phyloP scores from a whole-genome alignment of 2,329 filamentous ascomycete genomes.

The Plectosphaerella cucumerina region DNA sequence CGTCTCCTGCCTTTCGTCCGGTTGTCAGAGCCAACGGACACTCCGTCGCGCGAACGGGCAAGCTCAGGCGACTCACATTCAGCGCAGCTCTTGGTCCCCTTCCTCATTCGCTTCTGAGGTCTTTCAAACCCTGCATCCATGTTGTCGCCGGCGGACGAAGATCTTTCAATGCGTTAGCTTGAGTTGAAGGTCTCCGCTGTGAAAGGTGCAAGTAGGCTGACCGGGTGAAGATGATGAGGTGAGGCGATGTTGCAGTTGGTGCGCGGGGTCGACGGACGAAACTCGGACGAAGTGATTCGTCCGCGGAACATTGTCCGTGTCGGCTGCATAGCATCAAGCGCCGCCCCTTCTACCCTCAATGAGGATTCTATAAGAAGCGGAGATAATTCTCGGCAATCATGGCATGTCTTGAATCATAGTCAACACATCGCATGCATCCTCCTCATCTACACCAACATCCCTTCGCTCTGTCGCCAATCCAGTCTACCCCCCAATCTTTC shows the following conservation, averaged over 20 bases:
- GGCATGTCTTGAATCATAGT: too few relatives aligned
- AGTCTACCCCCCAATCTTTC: not conserved
- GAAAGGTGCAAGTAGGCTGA: not conserved
- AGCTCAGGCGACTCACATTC: constrained; percentile 16
- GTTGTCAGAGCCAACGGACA: not conserved
- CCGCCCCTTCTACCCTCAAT: not conserved
- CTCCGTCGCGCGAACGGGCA: not conserved
- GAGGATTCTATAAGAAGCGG: not conserved
- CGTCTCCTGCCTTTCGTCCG: constrained; percentile 33
- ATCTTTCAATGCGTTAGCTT: not conserved
- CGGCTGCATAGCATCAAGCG: not conserved
- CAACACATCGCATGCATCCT: too few relatives aligned
- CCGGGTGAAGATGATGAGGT: not conserved
- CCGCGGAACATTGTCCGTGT: not conserved
- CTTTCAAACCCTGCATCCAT: not conserved
- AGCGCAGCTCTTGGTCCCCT: constrained; percentile 20
- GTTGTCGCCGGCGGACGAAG: not conserved
- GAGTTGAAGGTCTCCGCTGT: too few relatives aligned
- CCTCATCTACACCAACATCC: too few relatives aligned
- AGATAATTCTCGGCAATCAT: too few relatives aligned
- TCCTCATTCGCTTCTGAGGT: constrained; percentile 13
- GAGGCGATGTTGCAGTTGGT: not conserved
- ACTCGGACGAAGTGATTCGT: not conserved
- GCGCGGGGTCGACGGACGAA: not conserved
- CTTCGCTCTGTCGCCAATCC: too few relatives aligned